Percentiles rank a stretch among this genome's conserved stretches.
Conservation (phyloP, 129 eudicot genomes). For the Glebionis coronaria region DNA sequence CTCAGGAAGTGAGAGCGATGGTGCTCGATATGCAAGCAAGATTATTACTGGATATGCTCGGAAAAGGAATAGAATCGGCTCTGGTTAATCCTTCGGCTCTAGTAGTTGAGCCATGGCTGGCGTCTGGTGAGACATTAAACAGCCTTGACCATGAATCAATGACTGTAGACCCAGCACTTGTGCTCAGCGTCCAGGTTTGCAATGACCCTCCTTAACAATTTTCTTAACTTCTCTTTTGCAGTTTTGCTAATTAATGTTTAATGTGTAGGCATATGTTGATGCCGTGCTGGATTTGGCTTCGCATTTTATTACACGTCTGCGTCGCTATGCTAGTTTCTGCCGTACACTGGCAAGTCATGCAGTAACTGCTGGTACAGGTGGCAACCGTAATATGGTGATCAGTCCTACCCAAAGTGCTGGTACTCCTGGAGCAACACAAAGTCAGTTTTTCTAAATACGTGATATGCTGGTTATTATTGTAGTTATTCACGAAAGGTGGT, state of each 20-base stretch:
- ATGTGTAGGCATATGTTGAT: conserved; percentile 93
- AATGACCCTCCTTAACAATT: conserved; percentile 2
- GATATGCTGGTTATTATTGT: background rate
- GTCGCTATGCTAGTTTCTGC: conserved; percentile 98
- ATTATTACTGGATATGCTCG: conserved; percentile 90
- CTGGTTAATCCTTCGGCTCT: conserved; percentile 86
- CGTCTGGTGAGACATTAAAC: conserved; percentile 77
- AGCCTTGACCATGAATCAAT: conserved; percentile 77
- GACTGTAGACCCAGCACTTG: conserved; percentile 97
- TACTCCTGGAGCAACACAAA: conserved; percentile 61
- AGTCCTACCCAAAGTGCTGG: conserved; percentile 89
- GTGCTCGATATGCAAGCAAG: conserved; percentile 99
- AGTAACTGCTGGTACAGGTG: conserved; percentile 80
- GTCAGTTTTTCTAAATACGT: conserved; percentile 39
- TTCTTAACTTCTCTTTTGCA: background rate
- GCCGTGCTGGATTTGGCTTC: conserved; percentile 96
- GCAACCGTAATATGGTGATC: conserved; percentile 83
- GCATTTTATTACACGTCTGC: conserved; percentile 90
- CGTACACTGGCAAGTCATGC: conserved; percentile 99
- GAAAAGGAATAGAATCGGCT: conserved; percentile 98
- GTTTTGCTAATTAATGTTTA: background rate
- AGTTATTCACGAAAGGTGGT: background rate
- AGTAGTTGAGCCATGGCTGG: conserved; percentile 89
- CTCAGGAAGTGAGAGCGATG: conserved; percentile 99
- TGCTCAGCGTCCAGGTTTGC: conserved; percentile 74